Percentiles rank a stretch among this genome's conserved stretches.
These are phyloP conservation scores for Pholiota molesta DNA, from an alignment of 768 basidiomycete genomes.

Conservation along the genomic window DNA sequence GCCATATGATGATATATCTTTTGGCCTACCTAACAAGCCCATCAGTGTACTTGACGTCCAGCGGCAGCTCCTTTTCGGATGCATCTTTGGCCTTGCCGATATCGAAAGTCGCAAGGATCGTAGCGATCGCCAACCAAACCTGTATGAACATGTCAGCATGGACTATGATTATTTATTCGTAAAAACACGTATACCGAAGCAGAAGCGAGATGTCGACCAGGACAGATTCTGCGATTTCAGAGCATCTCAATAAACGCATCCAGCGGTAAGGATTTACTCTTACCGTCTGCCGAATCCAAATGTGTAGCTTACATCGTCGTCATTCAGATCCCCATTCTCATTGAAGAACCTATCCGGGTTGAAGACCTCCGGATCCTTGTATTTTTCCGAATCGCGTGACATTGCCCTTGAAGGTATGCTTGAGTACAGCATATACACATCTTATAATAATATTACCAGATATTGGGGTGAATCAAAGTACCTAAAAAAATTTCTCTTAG, in stretches of 20 bases:
- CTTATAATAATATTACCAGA: conserved; percentile 15
- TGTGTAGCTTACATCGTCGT: conserved; percentile 12
- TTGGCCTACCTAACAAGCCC: too few relatives aligned
- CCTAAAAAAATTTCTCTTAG: conserved; percentile 4
- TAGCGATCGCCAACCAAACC: not conserved
- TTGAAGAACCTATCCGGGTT: conserved; percentile 29
- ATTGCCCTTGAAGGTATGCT: conserved; percentile 22
- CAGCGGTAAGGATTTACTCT: not conserved
- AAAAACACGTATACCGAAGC: conserved; percentile 4
- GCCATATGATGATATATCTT: too few relatives aligned
- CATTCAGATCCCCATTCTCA: conserved; percentile 13
- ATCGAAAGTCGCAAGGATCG: not conserved
- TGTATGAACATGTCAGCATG: conserved; percentile 7
- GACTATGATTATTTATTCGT: conserved; percentile 2
- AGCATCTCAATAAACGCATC: not conserved
- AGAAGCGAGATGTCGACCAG: conserved; percentile 12
- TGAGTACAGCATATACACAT: not conserved
- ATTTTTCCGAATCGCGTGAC: conserved; percentile 23
- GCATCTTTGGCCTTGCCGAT: not conserved
- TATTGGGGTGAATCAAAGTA: conserved; percentile 15
- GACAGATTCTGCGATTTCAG: conserved; percentile 8
- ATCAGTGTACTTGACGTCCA: too few relatives aligned
- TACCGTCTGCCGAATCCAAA: conserved; percentile 26
- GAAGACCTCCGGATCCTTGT: conserved; percentile 27
- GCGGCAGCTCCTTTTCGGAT: too few relatives aligned